Evolutionary conservation across 495 filamentous ascomycete species (phyloP).

Genomic region (Pseudoneurospora amorphoporcata): DNA sequence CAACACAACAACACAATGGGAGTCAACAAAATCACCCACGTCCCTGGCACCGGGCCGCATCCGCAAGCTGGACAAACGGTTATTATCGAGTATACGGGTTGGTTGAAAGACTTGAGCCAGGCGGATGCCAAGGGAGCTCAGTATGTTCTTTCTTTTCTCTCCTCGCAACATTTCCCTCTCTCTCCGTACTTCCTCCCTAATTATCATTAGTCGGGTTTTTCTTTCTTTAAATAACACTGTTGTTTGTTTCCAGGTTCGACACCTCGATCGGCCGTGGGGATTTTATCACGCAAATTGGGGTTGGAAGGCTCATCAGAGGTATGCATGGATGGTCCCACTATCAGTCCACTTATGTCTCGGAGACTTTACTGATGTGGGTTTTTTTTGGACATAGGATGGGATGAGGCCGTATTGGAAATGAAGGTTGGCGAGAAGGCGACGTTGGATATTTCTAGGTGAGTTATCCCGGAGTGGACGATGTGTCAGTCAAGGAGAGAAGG

Average conservation of each 20-base stretch:
- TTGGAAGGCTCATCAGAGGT: conserved; percentile 74
- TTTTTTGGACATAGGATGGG: conserved; percentile 54
- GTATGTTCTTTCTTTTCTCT: conserved; percentile 21
- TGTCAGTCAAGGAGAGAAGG: neutral
- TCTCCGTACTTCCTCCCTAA: neutral
- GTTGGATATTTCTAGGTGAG: conserved; percentile 66
- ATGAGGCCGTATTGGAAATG: conserved; percentile 74
- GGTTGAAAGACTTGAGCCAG: conserved; percentile 54
- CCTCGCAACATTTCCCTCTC: neutral
- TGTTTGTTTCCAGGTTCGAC: conserved; percentile 54
- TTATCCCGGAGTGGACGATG: neutral
- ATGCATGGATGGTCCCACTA: conserved; percentile 6
- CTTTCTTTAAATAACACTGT: neutral
- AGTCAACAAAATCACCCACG: conserved; percentile 35
- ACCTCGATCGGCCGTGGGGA: conserved; percentile 56
- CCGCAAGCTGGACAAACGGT: conserved; percentile 56
- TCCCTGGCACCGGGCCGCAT: conserved; percentile 36
- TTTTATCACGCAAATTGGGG: conserved; percentile 59
- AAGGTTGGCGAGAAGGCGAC: conserved; percentile 70
- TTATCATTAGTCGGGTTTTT: neutral
- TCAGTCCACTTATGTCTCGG: neutral
- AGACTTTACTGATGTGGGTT: neutral
- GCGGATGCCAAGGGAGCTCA: conserved; percentile 37
- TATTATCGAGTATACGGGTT: conserved; percentile 76
- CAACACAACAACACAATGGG: conserved; percentile 29